Evolutionary conservation across 306 rosid genomes (phyloP).

Genomic region (Vigna angularis): DNA sequence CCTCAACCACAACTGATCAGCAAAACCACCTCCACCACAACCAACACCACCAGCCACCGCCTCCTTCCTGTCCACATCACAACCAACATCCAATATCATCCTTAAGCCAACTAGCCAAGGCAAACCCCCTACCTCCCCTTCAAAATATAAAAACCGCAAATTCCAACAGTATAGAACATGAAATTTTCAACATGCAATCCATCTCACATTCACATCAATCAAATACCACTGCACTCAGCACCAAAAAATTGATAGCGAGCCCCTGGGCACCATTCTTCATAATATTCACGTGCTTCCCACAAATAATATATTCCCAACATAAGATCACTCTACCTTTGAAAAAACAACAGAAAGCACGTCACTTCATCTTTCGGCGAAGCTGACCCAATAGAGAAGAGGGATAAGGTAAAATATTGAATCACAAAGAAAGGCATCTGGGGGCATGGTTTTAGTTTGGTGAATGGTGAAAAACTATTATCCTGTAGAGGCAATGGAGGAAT

Average conservation of each 20-base stretch:
- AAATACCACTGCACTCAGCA: slow-evolving; percentile 59
- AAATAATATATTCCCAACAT: slow-evolving; percentile 46
- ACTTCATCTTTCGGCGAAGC: slow-evolving; percentile 42
- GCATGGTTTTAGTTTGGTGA: slow-evolving; percentile 8
- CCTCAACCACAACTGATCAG: slow-evolving; percentile 75
- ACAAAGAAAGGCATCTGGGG: slow-evolving; percentile 7
- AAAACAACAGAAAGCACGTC: slow-evolving; percentile 20
- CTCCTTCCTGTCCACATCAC: slow-evolving; percentile 99
- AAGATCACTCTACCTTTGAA: slow-evolving; percentile 40
- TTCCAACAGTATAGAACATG: slow-evolving; percentile 64
- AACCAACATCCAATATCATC: slow-evolving; percentile 93
- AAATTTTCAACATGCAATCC: slow-evolving; percentile 67
- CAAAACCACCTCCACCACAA: slow-evolving; percentile 67
- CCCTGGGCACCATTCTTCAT: slow-evolving; percentile 61
- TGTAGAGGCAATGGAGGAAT: not conserved
- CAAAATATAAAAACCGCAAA: slow-evolving; percentile 72
- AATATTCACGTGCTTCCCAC: slow-evolving; percentile 47
- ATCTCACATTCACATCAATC: slow-evolving; percentile 64
- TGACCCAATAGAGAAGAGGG: slow-evolving; percentile 32
- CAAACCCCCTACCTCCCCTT: slow-evolving; percentile 82
- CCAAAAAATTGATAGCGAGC: slow-evolving; percentile 49
- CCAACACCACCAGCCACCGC: slow-evolving; percentile 71
- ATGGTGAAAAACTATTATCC: slow-evolving; percentile 4
- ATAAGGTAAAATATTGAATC: slow-evolving; percentile 9
- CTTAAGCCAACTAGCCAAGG: slow-evolving; percentile 62